These are phyloP conservation scores for Mrakiaceae sp. DNA, from an alignment of 1,284 basidiomycete species.

Conservation along the genomic window DNA sequence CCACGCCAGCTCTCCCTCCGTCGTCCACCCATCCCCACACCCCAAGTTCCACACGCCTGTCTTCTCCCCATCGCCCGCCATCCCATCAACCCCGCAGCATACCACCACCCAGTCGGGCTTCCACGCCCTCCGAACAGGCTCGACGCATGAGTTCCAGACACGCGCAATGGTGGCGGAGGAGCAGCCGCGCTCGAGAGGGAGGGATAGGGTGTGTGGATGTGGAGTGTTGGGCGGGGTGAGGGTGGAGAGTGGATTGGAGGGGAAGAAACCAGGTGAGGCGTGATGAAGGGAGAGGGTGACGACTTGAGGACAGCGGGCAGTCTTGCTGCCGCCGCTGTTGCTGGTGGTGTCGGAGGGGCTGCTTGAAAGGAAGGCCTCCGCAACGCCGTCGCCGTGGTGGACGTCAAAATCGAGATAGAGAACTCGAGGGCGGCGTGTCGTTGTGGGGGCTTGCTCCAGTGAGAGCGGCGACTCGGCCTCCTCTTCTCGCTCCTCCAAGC, in stretches of 20 bases:
- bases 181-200: conserved; percentile 59
- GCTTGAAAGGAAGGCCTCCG: conserved; percentile 52
- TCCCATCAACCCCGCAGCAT: conserved; percentile 75
- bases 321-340: conserved; percentile 6
- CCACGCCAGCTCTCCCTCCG: conserved; percentile 58
- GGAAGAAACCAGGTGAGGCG: conserved; percentile 69
- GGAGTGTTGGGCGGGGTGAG: conserved; percentile 42
- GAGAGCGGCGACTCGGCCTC: no score
- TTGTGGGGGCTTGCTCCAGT: background rate
- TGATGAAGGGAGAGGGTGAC: conserved; percentile 79
- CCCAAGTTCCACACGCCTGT: conserved; percentile 60
- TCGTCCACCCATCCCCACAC: conserved; percentile 34
- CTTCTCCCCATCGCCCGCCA: conserved; percentile 59
- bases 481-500: no score
- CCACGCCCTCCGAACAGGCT: conserved; percentile 51
- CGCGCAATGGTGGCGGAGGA: conserved; percentile 49
- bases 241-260: conserved; percentile 46
- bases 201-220: conserved; percentile 61
- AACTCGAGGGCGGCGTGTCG: conserved; percentile 47
- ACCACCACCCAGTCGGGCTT: conserved; percentile 65
- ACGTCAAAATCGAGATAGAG: conserved; percentile 88
- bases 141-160: conserved; percentile 49
- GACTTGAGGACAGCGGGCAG: conserved; percentile 37
- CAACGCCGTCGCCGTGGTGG: conserved; percentile 75
- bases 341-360: conserved; percentile 16